Evolutionary conservation across 2,329 filamentous ascomycete genomes (phyloP), one percentile per base, ranked within the genome.

Genomic region (Pyrenochaeta sp.): DNA sequence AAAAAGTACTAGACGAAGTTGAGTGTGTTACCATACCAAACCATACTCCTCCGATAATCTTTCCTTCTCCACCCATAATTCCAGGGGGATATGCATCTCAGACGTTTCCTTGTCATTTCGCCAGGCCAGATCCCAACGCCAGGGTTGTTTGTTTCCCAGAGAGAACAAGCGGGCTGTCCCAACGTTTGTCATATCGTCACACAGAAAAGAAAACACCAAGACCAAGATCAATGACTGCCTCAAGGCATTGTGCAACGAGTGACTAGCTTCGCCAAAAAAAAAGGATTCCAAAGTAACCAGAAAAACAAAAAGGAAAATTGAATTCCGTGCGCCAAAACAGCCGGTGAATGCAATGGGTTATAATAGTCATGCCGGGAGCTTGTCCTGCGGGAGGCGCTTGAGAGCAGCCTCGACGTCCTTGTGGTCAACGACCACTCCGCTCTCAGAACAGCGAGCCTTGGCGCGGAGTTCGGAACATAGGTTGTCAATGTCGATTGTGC

Each of bases 371-470:
- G 51, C 55, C 5, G 50, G 34, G 34, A 53, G 42, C 12, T 59
- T 57, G 27, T 77, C 71, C 40, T 77, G 74, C 6, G 77, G 77
- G 27, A 83, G 62, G 50, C 80, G 80, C 70, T 80, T 78, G 52
- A 84, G 75, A 5, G 81, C 81, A 39, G 78, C 86, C 73, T 97
- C 91, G 68, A 98, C 96, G 71, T 98, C 93, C 53, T 88, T 87
- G 79, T 96, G 89, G 61, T 93, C 90, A 25, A 99, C 91, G 19
- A 97, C 92, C 12, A 96, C 92, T 15, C 95, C 94, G 19, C 85
- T 90, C 67, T 96, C 91, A 0, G 93, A 96, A 78, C 95, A 99
- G 74, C 94, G 95, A 56, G 95, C 95, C 81, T 99, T 99, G 76
- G 93, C 91, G 64, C 94, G 91, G 13, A 99, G 86, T 75, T 99